Evolutionary conservation across 129 eudicot genomes (phyloP).

Genomic region (Pulicaria dysenterica): DNA sequence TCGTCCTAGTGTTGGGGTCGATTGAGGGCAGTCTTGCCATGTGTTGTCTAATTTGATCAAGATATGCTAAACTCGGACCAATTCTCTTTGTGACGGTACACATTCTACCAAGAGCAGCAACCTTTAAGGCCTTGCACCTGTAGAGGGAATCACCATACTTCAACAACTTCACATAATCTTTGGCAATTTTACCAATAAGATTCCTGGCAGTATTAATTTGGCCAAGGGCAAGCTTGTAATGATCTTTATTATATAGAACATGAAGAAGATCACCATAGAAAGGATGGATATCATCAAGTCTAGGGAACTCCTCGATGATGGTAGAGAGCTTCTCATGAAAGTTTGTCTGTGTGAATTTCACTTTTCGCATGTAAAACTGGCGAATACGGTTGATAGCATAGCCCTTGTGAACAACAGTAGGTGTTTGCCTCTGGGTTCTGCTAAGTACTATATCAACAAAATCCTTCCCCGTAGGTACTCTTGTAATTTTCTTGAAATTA

Average conservation of each 20-base stretch:
- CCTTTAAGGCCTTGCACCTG: slow-evolving; percentile 81
- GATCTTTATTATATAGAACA: slow-evolving; percentile 89
- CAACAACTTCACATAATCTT: slow-evolving; percentile 82
- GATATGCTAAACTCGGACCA: slow-evolving; percentile 93
- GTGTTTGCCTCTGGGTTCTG: slow-evolving; percentile 89
- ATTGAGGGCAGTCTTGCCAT: slow-evolving; percentile 96
- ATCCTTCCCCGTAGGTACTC: slow-evolving; percentile 89
- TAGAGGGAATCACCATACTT: slow-evolving; percentile 94
- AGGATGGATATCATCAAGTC: slow-evolving; percentile 91
- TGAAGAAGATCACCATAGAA: slow-evolving; percentile 91
- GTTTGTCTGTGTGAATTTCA: slow-evolving; percentile 74
- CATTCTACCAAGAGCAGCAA: slow-evolving; percentile 98
- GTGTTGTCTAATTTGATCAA: slow-evolving; percentile 91
- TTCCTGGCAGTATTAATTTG: slow-evolving; percentile 92
- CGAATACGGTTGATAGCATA: slow-evolving; percentile 86
- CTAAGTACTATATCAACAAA: slow-evolving; percentile 81
- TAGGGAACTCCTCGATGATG: slow-evolving; percentile 85
- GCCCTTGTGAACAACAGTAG: slow-evolving; percentile 93
- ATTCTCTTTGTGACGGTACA: slow-evolving; percentile 83
- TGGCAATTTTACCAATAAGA: slow-evolving; percentile 72
- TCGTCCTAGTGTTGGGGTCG: slow-evolving; percentile 85
- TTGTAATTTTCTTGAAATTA: slow-evolving; percentile 85
- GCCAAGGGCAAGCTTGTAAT: slow-evolving; percentile 95
- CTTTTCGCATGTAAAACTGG: slow-evolving; percentile 88
- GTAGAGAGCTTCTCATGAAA: slow-evolving; percentile 85